Base-by-base conservation (phyloP, 495 filamentous ascomycete genomes). In the Xylaria scruposa region DNA sequence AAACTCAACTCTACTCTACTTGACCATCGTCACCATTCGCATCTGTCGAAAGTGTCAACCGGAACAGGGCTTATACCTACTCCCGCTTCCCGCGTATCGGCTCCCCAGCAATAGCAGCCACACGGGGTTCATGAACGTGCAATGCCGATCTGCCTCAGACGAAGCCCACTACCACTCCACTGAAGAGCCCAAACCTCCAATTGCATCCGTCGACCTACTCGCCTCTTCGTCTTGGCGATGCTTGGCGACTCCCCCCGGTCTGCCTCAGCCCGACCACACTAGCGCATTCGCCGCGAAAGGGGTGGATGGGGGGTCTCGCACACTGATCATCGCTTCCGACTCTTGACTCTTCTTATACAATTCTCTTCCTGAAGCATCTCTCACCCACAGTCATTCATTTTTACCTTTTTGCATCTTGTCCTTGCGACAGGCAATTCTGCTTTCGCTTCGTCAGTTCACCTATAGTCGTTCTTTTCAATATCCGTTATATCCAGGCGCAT, bases 171-270 rank as follows among this genome's bases (percentile, higher is more conserved):
- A 47, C 4, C 46, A 63, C 68, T 59, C 68, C 68, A 70, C 68
- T 38, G 44, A 24, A 10, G 7, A 26, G 68, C 47, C 24, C 19
- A 44, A 47, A 64, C 36, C 68, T 64, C 61, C 68, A 62, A 70
- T 62, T 44, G 68, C 62, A 67, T 33, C 19, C 65, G 47, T 36
- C 65, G 21, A 17, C 60, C 17, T 17, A 54, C 60, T 70, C 21
- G 68, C 68, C 68, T 70, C 61, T 38, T 70, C 59, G 68, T 62
- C 68, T 70, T 70, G 68, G 68, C 68, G 68, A 53, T 70, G 59
- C 68, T 70, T 70, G 68, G 68, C 65, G 10, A 29, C 68, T 53
- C 46, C 54, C 54, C 66, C 68, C 68, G 59, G 47, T 24, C 68
- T 70, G 68, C 68, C 61, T 70, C 68, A 54, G 59, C 54, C 58